Percentiles rank a stretch among this genome's conserved stretches.
Evolutionary conservation across 192 early-diverging fungal genomes (phyloP).

Genomic region (Piromyces finnis): DNA sequence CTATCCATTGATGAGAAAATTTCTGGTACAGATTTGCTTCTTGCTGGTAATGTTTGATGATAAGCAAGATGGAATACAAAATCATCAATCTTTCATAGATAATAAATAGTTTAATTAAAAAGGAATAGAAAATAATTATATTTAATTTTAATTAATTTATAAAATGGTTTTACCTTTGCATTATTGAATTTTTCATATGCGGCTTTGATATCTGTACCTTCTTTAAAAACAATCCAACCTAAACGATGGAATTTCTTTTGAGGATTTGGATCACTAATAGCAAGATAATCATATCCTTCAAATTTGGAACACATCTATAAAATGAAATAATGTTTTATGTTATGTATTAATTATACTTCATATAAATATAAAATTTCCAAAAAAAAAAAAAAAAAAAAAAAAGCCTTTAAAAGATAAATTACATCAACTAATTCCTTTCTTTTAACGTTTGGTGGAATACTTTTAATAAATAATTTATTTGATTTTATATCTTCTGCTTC

Average conservation of each 20-base stretch:
- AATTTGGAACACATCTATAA: constrained; percentile 39
- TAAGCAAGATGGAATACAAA: constrained; percentile 29
- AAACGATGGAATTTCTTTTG: constrained; percentile 70
- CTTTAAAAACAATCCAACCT: constrained; percentile 80
- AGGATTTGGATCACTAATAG: constrained; percentile 68
- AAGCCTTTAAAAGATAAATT: constrained; percentile 7
- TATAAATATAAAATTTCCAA: background rate
- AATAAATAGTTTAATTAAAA: background rate
- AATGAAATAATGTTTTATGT: no score
- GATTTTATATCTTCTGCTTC: constrained; percentile 10
- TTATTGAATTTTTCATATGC: constrained; percentile 43
- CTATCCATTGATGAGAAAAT: constrained; percentile 48
- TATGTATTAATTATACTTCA: no score
- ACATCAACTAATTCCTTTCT: constrained; percentile 46
- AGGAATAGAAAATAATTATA: no score
- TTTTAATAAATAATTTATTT: constrained; percentile 58
- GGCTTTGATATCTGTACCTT: constrained; percentile 63
- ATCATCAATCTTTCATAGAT: constrained; percentile 29
- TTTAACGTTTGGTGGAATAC: constrained; percentile 48
- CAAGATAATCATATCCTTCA: constrained; percentile 67
- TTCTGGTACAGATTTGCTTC: constrained; percentile 45
- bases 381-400: no score
- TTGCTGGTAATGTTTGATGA: constrained; percentile 16
- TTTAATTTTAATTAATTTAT: no score
- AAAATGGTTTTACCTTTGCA: constrained; percentile 26